Evolutionary conservation across 805 yeast genomes (phyloP), one percentile per base, ranked within the genome.

Genomic region (Candida rishiriensis): DNA sequence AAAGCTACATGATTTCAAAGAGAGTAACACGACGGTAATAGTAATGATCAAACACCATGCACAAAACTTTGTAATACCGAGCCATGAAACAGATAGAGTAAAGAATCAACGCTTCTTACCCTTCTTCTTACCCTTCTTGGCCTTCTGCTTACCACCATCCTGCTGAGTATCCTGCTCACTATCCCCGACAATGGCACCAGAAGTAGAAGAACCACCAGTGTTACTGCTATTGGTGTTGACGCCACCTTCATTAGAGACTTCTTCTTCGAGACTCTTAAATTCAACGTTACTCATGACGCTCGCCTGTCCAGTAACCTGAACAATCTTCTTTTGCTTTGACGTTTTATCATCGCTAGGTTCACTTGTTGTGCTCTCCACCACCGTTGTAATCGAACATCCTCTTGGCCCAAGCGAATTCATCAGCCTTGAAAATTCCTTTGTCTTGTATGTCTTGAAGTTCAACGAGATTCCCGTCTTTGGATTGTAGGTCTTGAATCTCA

Each of bases 351-450:
- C n/a, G 33, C 18, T 13, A n/a, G 18, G 13, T 16, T 10, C 36
- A 31, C 17, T 15, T 12, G 28, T 14, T 7, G 8, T 17, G 9
- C 21, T 17, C 31, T 17, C 29, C 26, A 31, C 29, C 17, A 30
- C 33, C 9, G 33, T 30, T 21, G 65, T 59, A 10, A 69, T 59
- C 37, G 66, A 67, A 40, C 81, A 53, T 13, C 66, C 83, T 42
- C 72, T 68, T 5, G 89, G 89, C 0, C 95, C 95, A 39, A 88
- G 57, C 7, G 86, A 84, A 39, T 86, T 76, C 59, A 86, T 66
- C 17, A 88, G 58, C 52, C 90, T 75, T 18, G 87, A 79, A 37
- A 89, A 75, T 61, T 88, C 95, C 59, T 88, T 87, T 39, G 73
- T 65, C 51, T 83, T 82, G 49, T 68, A 66, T 1, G 91, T 80